phyloP scores from a whole-genome alignment of 2,329 filamentous ascomycete genomes.

The Pseudogymnoascus sp. region DNA sequence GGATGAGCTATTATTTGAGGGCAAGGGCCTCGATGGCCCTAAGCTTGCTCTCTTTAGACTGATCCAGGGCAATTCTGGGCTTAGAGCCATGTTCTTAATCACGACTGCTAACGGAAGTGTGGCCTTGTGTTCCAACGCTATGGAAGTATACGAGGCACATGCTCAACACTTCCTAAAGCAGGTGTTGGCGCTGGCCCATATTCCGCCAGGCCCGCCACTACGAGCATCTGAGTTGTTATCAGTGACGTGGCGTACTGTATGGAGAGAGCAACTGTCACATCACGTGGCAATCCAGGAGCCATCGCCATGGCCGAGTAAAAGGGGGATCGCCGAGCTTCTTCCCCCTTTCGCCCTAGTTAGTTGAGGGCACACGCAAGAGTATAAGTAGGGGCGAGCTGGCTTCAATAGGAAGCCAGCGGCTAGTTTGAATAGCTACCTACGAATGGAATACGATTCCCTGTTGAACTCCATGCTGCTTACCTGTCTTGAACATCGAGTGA shows the following conservation, averaged over 20 bases:
- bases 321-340: no score
- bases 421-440: no score
- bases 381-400: no score
- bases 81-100: conserved; percentile 15
- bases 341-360: no score
- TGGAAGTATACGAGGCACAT: conserved; percentile 11
- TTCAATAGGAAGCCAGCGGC: no score
- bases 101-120: neutral
- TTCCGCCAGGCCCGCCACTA: conserved; percentile 6
- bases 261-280: no score
- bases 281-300: no score
- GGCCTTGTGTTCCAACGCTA: conserved; percentile 9
- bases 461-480: no score
- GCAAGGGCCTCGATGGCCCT: conserved; percentile 6
- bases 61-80: conserved; percentile 8
- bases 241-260: conserved; percentile 13
- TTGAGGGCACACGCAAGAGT: neutral
- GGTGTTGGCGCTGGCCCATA: conserved; percentile 2
- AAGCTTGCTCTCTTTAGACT: conserved; percentile 11
- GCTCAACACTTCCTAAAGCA: conserved; percentile 12
- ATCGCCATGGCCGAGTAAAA: no score
- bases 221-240: conserved; percentile 12
- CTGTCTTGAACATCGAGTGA: no score
- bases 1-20: conserved; percentile 10
- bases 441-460: no score